Evolutionary conservation across 495 filamentous ascomycete genomes (phyloP).

Genomic region (Parathielavia appendiculata): DNA sequence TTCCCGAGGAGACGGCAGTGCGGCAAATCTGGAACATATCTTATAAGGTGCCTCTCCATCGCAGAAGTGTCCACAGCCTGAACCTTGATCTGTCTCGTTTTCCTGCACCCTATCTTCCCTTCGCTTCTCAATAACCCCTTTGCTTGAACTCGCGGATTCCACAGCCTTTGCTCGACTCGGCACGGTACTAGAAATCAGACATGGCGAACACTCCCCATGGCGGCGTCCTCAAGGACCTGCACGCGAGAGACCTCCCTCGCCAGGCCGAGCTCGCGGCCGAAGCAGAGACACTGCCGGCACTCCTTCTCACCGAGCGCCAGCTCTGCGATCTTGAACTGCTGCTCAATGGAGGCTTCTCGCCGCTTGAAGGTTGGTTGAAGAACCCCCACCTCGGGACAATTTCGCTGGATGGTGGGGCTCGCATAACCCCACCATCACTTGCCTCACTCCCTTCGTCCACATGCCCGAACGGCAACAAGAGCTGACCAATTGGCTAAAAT

Average conservation of each 20-base stretch:
- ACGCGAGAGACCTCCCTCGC: constrained; percentile 80
- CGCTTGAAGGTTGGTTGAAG: constrained; percentile 71
- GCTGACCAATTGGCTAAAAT: constrained; percentile 23
- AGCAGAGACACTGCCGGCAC: constrained; percentile 79
- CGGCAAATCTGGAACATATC: constrained; percentile 16
- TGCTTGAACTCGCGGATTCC: background rate
- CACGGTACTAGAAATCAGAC: constrained; percentile 9
- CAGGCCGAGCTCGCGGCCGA: constrained; percentile 71
- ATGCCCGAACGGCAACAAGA: background rate
- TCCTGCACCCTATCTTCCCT: background rate
- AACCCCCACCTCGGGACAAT: constrained; percentile 2
- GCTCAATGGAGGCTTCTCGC: constrained; percentile 93
- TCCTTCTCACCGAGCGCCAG: constrained; percentile 84
- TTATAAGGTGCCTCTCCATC: background rate
- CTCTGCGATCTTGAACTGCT: constrained; percentile 96
- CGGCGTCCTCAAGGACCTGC: constrained; percentile 92
- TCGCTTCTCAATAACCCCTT: background rate
- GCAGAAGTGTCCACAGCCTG: background rate
- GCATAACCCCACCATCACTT: constrained; percentile 28
- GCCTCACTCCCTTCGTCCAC: background rate
- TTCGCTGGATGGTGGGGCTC: constrained; percentile 25
- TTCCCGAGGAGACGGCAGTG: constrained; percentile 15
- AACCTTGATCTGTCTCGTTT: background rate
- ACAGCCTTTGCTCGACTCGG: background rate
- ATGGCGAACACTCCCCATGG: constrained; percentile 83